Evolutionary conservation across 1,139 yeast species (phyloP).

Genomic region (Blastobotrys illinoisensis): DNA sequence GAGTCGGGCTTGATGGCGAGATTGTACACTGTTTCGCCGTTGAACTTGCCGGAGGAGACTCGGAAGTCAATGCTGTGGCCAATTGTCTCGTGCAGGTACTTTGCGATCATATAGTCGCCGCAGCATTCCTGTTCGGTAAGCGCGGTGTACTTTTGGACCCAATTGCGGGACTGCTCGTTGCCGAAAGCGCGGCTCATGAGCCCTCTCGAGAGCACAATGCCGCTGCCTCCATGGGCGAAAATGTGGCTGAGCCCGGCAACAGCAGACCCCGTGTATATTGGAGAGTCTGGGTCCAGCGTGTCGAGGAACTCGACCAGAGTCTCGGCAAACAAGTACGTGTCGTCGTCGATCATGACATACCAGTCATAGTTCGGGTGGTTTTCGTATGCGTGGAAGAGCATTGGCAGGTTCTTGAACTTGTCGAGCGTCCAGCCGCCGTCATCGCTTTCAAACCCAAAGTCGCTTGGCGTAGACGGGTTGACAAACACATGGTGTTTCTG

Average conservation of each 20-base stretch:
- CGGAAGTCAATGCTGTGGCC: conserved; percentile 21
- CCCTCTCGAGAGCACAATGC: conserved; percentile 30
- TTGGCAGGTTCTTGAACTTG: conserved; percentile 33
- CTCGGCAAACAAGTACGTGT: conserved; percentile 28
- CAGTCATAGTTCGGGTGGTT: conserved; percentile 26
- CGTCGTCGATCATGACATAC: conserved; percentile 36
- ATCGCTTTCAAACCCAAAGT: neutral
- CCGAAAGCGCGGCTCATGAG: conserved; percentile 28
- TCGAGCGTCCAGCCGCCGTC: conserved; percentile 31
- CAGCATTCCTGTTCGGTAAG: conserved; percentile 24
- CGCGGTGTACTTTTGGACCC: conserved; percentile 16
- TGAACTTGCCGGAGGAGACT: conserved; percentile 19
- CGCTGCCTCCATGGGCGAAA: conserved; percentile 38
- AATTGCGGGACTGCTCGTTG: conserved; percentile 9
- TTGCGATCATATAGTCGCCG: conserved; percentile 34
- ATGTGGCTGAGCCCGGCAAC: conserved; percentile 20
- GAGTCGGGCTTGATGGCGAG: conserved; percentile 19
- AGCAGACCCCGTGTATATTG: conserved; percentile 29
- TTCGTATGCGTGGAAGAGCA: conserved; percentile 32
- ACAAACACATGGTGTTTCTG: conserved; percentile 17
- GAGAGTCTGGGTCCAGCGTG: conserved; percentile 22
- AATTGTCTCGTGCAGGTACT: conserved; percentile 19
- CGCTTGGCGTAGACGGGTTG: neutral
- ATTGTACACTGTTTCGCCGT: conserved; percentile 16
- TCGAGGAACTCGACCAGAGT: conserved; percentile 24